phyloP scores from a whole-genome alignment of 1,139 yeast species.

The Saccharomycopsis hybrid region DNA sequence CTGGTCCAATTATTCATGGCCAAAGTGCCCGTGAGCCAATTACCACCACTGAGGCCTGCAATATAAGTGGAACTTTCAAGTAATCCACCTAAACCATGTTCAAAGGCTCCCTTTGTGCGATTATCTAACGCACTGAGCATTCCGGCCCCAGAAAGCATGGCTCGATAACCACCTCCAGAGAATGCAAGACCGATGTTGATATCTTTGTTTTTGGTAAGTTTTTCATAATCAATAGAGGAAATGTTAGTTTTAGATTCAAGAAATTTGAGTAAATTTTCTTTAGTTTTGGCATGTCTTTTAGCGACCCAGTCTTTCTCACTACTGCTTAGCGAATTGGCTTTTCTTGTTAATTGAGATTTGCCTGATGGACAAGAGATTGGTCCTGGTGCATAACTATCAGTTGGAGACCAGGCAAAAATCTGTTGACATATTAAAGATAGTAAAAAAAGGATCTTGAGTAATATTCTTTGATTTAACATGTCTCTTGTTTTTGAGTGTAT shows the following conservation, averaged over 20 bases:
- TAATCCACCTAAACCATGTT: conserved; percentile 61
- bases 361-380: conserved; percentile 47
- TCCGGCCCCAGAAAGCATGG: conserved; percentile 90
- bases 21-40: conserved; percentile 64
- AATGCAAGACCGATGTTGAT: conserved; percentile 66
- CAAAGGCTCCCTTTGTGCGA: conserved; percentile 52
- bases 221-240: conserved; percentile 27
- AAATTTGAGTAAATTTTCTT: conserved; percentile 46
- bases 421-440: too few species aligned
- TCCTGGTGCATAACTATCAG: conserved; percentile 63
- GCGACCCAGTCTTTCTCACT: conserved; percentile 31
- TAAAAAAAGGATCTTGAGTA: too few species aligned
- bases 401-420: conserved; percentile 63
- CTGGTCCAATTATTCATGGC: conserved; percentile 62
- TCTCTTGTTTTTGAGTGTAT: too few species aligned
- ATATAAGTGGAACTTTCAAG: conserved; percentile 57
- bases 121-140: conserved; percentile 75
- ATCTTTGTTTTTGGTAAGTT: conserved; percentile 17
- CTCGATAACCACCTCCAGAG: conserved; percentile 91
- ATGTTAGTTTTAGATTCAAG: conserved; percentile 47
- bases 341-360: conserved; percentile 31
- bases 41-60: conserved; percentile 69
- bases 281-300: conserved; percentile 43
- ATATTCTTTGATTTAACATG: too few species aligned
- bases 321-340: conserved; percentile 29